Base-by-base conservation (phyloP, 129 eudicot species). In the Lactuca sativa region DNA sequence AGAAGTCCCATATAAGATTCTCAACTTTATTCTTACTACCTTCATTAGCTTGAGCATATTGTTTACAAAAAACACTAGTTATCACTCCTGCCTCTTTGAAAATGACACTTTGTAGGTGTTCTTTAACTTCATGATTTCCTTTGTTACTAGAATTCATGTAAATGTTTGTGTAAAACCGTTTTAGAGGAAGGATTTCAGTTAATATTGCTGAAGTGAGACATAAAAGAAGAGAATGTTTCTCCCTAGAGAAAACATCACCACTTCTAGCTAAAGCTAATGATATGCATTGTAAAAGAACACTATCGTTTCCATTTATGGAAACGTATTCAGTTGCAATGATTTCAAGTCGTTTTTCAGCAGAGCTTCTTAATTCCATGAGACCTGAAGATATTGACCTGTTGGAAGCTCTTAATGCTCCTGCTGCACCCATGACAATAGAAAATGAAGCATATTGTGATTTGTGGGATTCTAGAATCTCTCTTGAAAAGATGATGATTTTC, bases 81-180 rank as follows among this genome's bases (percentile, higher is more conserved):
- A 88, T 77, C 49, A 85, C 86, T 63, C 98, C 98, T 33, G 98
- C 96, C 70, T 92, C 98, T 83, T 77, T 92, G 67, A 92, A 92
- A 76, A 81, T 59, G 47, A 83, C 32, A 78, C 88, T 79, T 15
- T 64, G 65, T 57, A 82, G 81, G 81, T 89, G 98, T 53, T 80
- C 79, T 56, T 82, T 86, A 63, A 88, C 77, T 79, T 78, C 84
- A 75, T 54, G 59, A 60, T 62, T 53, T 32, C 51, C 64, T 14
- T 41, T 14, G 6, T 11, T 69, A 21, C 49, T 49, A 48, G 63
- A 69, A 70, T 47, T 83, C 53, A 70, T 82, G 9, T n/a, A 53
- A 61, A 83, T 73, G 70, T 69, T 66, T 31, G 76, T 47, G 66
- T 86, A 85, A 61, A 81, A 62, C 12, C 74, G 88, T 56, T 49